Evolutionary conservation across 177 flowering plant species (phyloP).

Genomic region (Vitis hybrid): DNA sequence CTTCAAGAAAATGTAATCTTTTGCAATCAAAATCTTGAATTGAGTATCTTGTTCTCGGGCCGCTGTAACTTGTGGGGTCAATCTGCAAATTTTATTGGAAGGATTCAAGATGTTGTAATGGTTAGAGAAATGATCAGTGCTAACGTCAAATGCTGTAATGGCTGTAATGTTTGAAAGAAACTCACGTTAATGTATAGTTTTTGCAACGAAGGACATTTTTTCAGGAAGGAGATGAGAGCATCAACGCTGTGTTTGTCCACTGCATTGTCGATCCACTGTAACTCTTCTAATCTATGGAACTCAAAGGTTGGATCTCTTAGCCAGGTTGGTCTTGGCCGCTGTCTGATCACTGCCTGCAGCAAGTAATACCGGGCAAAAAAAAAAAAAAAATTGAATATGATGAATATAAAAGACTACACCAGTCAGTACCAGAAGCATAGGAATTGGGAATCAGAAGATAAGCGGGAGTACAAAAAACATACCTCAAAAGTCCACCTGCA

Average conservation of each 20-base stretch:
- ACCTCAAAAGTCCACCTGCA: constrained; percentile 34
- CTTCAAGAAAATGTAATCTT: constrained; percentile 13
- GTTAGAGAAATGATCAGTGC: no score
- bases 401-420: no score
- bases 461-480: neutral
- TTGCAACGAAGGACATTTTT: constrained; percentile 29
- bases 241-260: constrained; percentile 8
- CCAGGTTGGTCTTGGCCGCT: no score
- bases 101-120: no score
- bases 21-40: no score
- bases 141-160: no score
- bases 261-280: constrained; percentile 33
- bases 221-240: constrained; percentile 20
- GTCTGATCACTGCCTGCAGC: no score
- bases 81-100: constrained; percentile 13
- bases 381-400: no score
- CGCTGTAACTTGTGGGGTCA: constrained; percentile 16
- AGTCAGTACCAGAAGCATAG: no score
- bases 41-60: neutral
- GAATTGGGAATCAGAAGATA: no score
- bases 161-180: neutral
- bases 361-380: no score
- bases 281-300: constrained; percentile 22
- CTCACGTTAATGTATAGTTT: constrained; percentile 22
- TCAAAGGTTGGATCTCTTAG: neutral